Base-by-base conservation (phyloP, 495 filamentous ascomycete genomes). In the Daldinia childiae region DNA sequence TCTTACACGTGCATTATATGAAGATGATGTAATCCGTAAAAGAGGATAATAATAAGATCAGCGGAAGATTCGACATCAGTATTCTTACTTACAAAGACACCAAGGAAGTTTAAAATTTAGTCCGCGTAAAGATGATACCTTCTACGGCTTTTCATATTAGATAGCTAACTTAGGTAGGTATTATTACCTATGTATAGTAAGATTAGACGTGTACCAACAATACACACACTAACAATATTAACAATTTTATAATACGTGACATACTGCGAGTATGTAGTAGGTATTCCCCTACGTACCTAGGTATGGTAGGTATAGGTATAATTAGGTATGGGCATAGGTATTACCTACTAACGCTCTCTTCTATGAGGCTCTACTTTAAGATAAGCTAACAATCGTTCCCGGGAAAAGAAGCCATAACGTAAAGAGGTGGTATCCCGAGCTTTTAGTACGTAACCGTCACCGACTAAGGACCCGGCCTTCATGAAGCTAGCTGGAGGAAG, bases 1-100 rank as follows among this genome's bases (percentile, higher is more conserved):
- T 74, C 56, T 71, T 71, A 74, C 72, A 74, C 63, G 68, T 71
- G 67, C 59, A 74, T 71, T 68, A 66, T 74, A 71, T 74, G 63
- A 64, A 59, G 50, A 73, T 66, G 71, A 69, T 73, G 71, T 69
- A 63, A 61, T 34, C 29, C 30, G 32, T 19, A 62, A 64, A 72
- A 55, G 57, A 58, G 29, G 55, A 51, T 19, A 62, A 51, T 19
- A 62, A 61, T 57, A 64, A 66, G 64, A 73, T 62, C 71, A 73
- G 45, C 71, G 38, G 45, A 73, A 73, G 41, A 69, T 69, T 69
- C 39, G 56, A 69, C 26, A 68, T 65, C 57, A 69, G 65, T 62
- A 60, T 62, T 68, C 60, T 62, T 62, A 68, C 57, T 54, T 27
- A n/a, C n/a, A 43, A 62, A 66, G 55, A 56, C 27, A 57, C 58